These are phyloP conservation scores for Lachancea quebecensis DNA, from an alignment of 805 yeast species.

Conservation along the genomic window DNA sequence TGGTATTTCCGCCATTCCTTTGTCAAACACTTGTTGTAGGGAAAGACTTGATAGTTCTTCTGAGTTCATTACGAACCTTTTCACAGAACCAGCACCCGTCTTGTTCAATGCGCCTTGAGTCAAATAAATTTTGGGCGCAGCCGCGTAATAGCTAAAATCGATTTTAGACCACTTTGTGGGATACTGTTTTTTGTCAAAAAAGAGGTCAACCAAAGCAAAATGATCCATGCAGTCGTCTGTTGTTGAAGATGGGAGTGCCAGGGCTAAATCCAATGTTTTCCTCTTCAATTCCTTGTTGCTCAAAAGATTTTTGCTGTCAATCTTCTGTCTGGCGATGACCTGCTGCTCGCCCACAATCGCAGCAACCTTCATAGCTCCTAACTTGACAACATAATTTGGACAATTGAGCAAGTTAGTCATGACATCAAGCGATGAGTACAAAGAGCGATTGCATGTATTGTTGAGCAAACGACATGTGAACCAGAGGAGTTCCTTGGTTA, in stretches of 20 bases:
- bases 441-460: slow-evolving; percentile 58
- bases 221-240: slow-evolving; percentile 33
- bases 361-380: slow-evolving; percentile 54
- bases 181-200: slow-evolving; percentile 36
- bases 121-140: slow-evolving; percentile 11
- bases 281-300: slow-evolving; percentile 34
- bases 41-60: slow-evolving; percentile 50
- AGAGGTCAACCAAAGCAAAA: slow-evolving; percentile 41
- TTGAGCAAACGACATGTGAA: slow-evolving; percentile 61
- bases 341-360: slow-evolving; percentile 56
- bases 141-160: slow-evolving; percentile 46
- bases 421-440: slow-evolving; percentile 61
- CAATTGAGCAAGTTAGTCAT: slow-evolving; percentile 52
- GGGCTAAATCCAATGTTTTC: slow-evolving; percentile 47
- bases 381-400: slow-evolving; percentile 51
- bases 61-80: slow-evolving; percentile 44
- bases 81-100: slow-evolving; percentile 30
- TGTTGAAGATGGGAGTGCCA: slow-evolving; percentile 45
- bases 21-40: slow-evolving; percentile 57
- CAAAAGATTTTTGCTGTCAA: slow-evolving; percentile 21
- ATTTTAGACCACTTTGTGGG: slow-evolving; percentile 54
- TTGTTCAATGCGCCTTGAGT: slow-evolving; percentile 3
- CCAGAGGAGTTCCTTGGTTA: slow-evolving; percentile 46
- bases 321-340: slow-evolving; percentile 33
- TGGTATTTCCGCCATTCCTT: slow-evolving; percentile 53